phyloP scores from a whole-genome alignment of 176 grass and related monocot species.

The Oryza brachyantha region DNA sequence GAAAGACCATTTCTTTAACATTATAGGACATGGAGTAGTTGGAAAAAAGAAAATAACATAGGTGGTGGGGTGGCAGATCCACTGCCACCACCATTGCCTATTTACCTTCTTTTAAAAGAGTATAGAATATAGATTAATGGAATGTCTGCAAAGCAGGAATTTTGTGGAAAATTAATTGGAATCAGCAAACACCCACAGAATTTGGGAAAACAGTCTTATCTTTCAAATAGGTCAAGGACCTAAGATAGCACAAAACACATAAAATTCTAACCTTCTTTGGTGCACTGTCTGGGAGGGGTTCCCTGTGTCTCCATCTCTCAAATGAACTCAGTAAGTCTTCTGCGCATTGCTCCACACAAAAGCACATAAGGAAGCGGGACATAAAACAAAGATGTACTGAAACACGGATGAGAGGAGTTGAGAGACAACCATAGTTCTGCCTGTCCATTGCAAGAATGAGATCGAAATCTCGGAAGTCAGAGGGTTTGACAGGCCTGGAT shows the following conservation, averaged over 20 bases:
- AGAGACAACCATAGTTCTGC: constrained; percentile 77
- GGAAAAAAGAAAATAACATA: no score
- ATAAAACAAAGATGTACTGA: background rate
- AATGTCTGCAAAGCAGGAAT: background rate
- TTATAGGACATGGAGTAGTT: no score
- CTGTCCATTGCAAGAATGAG: constrained; percentile 97
- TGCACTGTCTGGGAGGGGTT: constrained; percentile 68
- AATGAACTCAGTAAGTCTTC: constrained; percentile 87
- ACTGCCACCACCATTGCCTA: no score
- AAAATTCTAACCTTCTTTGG: constrained; percentile 68
- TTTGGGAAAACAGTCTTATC: background rate
- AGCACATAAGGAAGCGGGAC: constrained; percentile 6
- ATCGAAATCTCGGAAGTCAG: constrained; percentile 86
- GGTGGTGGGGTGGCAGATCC: no score
- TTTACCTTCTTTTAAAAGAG: no score
- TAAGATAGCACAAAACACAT: no score
- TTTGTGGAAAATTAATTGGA: background rate
- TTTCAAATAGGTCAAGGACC: background rate
- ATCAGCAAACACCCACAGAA: background rate
- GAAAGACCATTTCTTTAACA: no score
- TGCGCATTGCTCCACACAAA: constrained; percentile 36
- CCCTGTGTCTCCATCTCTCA: constrained; percentile 84
- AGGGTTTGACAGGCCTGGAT: constrained; percentile 74
- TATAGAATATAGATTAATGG: no score
- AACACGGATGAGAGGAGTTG: constrained; percentile 1